phyloP scores from a whole-genome alignment of 2,329 filamentous ascomycete genomes.

The Trichoderma harzianum region DNA sequence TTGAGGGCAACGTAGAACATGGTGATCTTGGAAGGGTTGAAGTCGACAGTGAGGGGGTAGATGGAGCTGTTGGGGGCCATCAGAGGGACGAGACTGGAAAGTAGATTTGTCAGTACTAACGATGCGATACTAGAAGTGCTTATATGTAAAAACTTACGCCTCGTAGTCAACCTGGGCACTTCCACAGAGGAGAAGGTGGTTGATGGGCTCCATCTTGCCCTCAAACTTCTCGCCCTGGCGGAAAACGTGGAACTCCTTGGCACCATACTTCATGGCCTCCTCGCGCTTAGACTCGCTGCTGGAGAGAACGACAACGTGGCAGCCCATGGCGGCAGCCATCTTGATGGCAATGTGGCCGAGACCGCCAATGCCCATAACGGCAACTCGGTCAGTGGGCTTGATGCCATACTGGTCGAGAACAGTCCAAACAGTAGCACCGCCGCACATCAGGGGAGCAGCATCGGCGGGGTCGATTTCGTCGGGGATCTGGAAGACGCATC shows the following conservation, averaged over 20 bases:
- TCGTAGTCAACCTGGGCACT: conserved; percentile 15
- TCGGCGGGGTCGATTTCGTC: conserved; percentile 38
- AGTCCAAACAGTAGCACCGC: conserved; percentile 65
- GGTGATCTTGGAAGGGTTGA: conserved; percentile 48
- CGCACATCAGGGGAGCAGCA: conserved; percentile 66
- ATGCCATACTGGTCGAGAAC: conserved; percentile 61
- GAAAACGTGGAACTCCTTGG: conserved; percentile 46
- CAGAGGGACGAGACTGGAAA: background rate
- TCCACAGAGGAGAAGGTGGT: conserved; percentile 51
- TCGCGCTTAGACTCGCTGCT: conserved; percentile 50
- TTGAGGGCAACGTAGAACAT: background rate
- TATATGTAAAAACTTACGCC: background rate
- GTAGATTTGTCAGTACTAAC: background rate
- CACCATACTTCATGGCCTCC: conserved; percentile 56
- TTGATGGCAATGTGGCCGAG: conserved; percentile 67
- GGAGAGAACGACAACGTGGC: conserved; percentile 59
- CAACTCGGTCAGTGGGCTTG: conserved; percentile 66
- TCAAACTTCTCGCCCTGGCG: conserved; percentile 49
- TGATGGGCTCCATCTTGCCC: conserved; percentile 53
- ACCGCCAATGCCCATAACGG: conserved; percentile 66
- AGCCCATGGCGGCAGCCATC: conserved; percentile 64
- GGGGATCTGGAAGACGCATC: conserved; percentile 51
- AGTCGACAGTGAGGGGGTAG: conserved; percentile 47
- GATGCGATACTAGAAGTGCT: background rate
- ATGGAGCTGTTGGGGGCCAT: conserved; percentile 20